Evolutionary conservation across 2,329 filamentous ascomycete genomes (phyloP), one percentile per base, ranked within the genome.

Genomic region (Malbranchea cinnamomea): DNA sequence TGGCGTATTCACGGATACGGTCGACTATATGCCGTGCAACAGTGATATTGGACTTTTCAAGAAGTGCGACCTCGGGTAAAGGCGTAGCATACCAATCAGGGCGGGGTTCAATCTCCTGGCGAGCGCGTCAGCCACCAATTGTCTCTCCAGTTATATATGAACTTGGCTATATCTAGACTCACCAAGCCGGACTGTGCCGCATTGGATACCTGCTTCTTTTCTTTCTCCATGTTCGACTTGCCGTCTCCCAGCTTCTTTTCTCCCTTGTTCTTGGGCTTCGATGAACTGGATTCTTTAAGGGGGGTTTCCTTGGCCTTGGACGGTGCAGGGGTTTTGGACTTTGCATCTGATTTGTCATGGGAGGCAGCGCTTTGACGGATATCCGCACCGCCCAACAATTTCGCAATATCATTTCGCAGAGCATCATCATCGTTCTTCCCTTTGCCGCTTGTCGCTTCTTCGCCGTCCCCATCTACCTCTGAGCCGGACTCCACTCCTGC

Each of bases 21-120:
- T 73, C 64, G 35, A 75, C 53, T 12, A 70, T 47, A 35, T 63
- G 56, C 23, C 60, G 62, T 26, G 69, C 60, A 20, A 67, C 56
- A 15, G 54, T 48, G 21, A 56, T 53, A 30, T 57, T 53, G 26
- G 61, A 51, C 41, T 60, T 57, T 15, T 65, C 55, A 29, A 59
- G 47, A 5, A 41, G 44, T 21, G 65, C 53, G 20, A 77, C 52
- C n/a, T 52, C 37, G 11, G 72, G 66, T 23, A 78, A 57, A 37
- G 64, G 52, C 31, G 65, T 62, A 18, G 67, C 59, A 49, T 78
- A 73, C 76, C 76, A 81, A 50, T 80, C 75, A 12, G 74, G 65
- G 43, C 71, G 64, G 30, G 74, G 71, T 38, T 63, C 57, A n/a
- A n/a, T n/a, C n/a, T n/a, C n/a, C n/a, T n/a, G n/a, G n/a, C n/a